Percentiles rank a stretch among this genome's conserved stretches.
Conservation (phyloP, 371 early-diverging fungal genomes). For the Choanephora cucurbitarum region DNA sequence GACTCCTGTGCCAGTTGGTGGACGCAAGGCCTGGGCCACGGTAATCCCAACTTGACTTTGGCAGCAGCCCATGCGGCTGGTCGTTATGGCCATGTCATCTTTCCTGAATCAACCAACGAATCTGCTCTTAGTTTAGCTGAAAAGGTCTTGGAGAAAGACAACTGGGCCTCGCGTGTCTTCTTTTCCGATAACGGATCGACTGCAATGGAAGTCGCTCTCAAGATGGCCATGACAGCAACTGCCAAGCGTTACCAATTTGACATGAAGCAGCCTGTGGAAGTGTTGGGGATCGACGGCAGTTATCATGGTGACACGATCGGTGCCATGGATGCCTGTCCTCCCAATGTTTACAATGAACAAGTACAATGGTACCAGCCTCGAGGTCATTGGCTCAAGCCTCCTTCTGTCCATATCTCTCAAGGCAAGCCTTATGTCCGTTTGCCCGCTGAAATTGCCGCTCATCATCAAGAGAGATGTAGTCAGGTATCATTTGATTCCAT, state of each 20-base stretch:
- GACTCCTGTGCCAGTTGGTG: conserved; percentile 87
- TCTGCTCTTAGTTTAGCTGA: conserved; percentile 70
- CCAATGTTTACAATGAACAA: conserved; percentile 73
- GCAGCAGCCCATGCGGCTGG: conserved; percentile 74
- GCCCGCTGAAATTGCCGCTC: conserved; percentile 31
- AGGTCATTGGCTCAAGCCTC: conserved; percentile 79
- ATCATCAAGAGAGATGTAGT: conserved; percentile 7
- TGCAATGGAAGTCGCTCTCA: conserved; percentile 81
- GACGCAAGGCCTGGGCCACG: conserved; percentile 86
- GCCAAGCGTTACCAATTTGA: conserved; percentile 45
- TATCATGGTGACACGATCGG: conserved; percentile 91
- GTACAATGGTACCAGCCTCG: conserved; percentile 79
- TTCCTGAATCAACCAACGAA: conserved; percentile 78
- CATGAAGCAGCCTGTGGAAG: conserved; percentile 51
- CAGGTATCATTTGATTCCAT: conserved; percentile 33
- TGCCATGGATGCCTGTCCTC: conserved; percentile 80
- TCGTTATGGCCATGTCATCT: conserved; percentile 85
- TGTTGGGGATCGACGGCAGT: conserved; percentile 73
- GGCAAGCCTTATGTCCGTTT: conserved; percentile 54
- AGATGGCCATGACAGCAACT: conserved; percentile 71
- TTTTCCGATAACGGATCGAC: conserved; percentile 84
- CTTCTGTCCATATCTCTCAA: conserved; percentile 64
- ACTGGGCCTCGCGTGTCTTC: conserved; percentile 78
- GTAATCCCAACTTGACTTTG: conserved; percentile 60
- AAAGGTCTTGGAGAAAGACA: conserved; percentile 63